These are phyloP conservation scores for Chenopodium suecicum DNA, from an alignment of 148 eudicot genomes.

Conservation along the genomic window DNA sequence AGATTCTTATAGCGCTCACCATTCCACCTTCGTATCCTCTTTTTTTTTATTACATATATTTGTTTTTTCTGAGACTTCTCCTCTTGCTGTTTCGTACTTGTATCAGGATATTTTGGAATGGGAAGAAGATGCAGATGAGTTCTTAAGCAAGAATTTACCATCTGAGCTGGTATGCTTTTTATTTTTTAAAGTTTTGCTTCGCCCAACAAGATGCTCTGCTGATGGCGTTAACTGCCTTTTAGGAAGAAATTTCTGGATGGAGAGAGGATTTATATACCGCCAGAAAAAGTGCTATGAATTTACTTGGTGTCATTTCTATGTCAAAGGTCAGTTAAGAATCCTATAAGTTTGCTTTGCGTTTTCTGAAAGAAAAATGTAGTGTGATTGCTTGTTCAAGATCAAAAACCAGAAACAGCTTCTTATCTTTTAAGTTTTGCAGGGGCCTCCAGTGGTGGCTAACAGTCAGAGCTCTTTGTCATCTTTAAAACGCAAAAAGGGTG, in stretches of 20 bases:
- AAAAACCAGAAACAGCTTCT: conserved; percentile 4
- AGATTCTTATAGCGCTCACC: neutral
- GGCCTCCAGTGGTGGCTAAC: conserved; percentile 55
- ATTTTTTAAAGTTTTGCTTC: neutral
- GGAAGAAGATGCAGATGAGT: conserved; percentile 87
- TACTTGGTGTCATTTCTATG: conserved; percentile 77
- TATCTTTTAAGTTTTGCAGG: conserved; percentile 42
- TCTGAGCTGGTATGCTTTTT: conserved; percentile 56
- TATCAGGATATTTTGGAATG: conserved; percentile 66
- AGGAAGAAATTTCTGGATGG: conserved; percentile 81
- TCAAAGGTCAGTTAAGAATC: conserved; percentile 50
- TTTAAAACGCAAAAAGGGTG: conserved; percentile 76
- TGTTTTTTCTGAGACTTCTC: neutral
- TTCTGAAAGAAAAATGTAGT: neutral
- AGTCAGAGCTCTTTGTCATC: conserved; percentile 36
- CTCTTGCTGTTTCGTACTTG: conserved; percentile 20
- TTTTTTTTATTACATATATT: neutral
- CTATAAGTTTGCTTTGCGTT: neutral
- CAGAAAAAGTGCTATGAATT: conserved; percentile 73
- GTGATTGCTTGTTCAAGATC: neutral
- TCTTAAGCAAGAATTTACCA: conserved; percentile 73
- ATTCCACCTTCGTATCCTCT: neutral
- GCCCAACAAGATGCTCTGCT: conserved; percentile 6
- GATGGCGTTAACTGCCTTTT: conserved; percentile 25
- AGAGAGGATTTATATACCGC: conserved; percentile 72